Conservation (phyloP, 1,139 yeast genomes). For the Blastobotrys elegans region DNA sequence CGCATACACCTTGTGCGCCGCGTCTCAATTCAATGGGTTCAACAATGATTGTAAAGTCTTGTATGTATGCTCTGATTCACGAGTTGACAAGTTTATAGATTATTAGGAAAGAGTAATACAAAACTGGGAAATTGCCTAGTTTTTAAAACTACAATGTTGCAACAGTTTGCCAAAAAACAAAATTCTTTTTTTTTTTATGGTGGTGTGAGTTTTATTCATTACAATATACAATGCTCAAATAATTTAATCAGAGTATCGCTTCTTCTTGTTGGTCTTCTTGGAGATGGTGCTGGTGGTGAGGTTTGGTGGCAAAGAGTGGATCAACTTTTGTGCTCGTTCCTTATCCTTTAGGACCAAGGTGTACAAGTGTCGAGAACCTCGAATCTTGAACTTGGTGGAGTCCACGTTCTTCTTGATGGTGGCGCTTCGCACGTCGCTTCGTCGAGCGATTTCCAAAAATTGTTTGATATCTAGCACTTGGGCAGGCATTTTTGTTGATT, state of each 20-base stretch:
- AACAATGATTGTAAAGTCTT: slow-evolving; percentile 49
- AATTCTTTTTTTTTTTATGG: not conserved
- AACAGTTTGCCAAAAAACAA: not conserved
- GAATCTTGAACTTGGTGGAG: slow-evolving; percentile 94
- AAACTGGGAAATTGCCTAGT: too few species aligned
- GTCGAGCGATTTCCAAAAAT: slow-evolving; percentile 95
- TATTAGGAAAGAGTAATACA: too few species aligned
- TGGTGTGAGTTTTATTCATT: not conserved
- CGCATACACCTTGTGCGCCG: slow-evolving; percentile 91
- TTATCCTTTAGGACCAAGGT: slow-evolving; percentile 95
- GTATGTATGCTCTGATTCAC: slow-evolving; percentile 50
- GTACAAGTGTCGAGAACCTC: slow-evolving; percentile 94
- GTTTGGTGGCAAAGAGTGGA: slow-evolving; percentile 97
- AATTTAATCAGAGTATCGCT: slow-evolving; percentile 8
- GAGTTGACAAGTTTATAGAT: slow-evolving; percentile 27
- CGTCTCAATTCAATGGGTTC: slow-evolving; percentile 84
- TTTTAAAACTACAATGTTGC: too few species aligned
- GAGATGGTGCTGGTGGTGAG: slow-evolving; percentile 56
- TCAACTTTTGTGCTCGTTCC: slow-evolving; percentile 96
- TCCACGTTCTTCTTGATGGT: slow-evolving; percentile 79
- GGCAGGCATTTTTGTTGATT: slow-evolving; percentile 22
- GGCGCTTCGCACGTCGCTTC: slow-evolving; percentile 93
- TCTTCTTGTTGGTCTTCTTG: slow-evolving; percentile 31
- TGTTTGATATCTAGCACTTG: slow-evolving; percentile 97
- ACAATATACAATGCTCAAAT: not conserved